A percentile compares a stretch with the other conserved stretches of the same genome.
phyloP scores from a whole-genome alignment of 495 filamentous ascomycete species.

The Podospora pseudopauciseta region DNA sequence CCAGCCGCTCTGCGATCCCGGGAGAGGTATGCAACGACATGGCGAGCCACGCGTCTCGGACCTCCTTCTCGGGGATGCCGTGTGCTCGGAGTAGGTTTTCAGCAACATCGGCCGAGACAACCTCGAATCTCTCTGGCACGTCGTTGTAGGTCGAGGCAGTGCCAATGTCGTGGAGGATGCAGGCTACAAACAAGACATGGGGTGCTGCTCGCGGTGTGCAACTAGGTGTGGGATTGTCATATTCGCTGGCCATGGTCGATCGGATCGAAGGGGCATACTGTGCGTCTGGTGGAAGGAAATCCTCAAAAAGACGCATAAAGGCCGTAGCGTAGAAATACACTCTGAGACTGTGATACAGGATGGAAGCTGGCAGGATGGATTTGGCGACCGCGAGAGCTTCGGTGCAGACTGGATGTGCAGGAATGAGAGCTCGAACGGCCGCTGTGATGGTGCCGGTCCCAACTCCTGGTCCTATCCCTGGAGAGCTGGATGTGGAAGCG shows the following conservation, averaged over 20 bases:
- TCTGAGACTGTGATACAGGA: slow-evolving; percentile 48
- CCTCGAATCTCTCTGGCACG: slow-evolving; percentile 43
- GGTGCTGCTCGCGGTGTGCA: slow-evolving; percentile 13
- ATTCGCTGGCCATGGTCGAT: slow-evolving; percentile 1
- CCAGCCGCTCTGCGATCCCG: slow-evolving; percentile 45
- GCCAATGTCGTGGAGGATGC: slow-evolving; percentile 48
- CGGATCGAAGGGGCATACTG: background rate
- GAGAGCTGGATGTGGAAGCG: background rate
- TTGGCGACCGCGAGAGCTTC: slow-evolving; percentile 33
- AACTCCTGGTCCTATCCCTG: background rate
- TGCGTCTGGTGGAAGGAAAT: background rate
- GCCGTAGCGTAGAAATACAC: slow-evolving; percentile 40
- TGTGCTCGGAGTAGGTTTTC: slow-evolving; percentile 29
- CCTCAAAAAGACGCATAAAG: slow-evolving; percentile 23
- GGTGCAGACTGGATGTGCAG: slow-evolving; percentile 25
- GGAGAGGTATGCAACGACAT: slow-evolving; percentile 45
- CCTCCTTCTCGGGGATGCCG: slow-evolving; percentile 26
- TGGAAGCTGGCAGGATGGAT: slow-evolving; percentile 34
- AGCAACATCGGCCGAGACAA: slow-evolving; percentile 46
- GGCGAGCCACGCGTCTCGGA: slow-evolving; percentile 45
- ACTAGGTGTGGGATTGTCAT: slow-evolving; percentile 9
- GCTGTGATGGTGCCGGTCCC: slow-evolving; percentile 28
- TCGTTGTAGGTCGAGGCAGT: slow-evolving; percentile 34
- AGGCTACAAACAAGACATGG: slow-evolving; percentile 37
- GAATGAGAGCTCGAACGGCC: slow-evolving; percentile 26